These are phyloP conservation scores for Hyphopichia buzzinii DNA, from an alignment of 1,139 yeast genomes.

Conservation along the genomic window DNA sequence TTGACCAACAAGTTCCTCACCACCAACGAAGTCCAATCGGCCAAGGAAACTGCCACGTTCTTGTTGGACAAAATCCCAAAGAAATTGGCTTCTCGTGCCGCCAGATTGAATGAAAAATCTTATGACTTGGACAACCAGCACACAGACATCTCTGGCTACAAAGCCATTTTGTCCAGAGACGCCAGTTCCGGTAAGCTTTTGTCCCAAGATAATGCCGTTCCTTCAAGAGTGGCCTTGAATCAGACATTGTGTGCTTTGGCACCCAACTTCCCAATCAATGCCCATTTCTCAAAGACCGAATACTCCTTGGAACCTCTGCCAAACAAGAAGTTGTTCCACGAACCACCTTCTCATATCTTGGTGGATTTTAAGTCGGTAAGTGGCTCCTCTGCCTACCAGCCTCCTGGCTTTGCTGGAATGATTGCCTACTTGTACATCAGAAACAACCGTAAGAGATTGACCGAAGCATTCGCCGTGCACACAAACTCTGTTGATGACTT, in stretches of 20 bases:
- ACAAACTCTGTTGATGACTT: slow-evolving; percentile 59
- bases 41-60: slow-evolving; percentile 60
- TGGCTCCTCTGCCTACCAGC: slow-evolving; percentile 60
- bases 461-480: slow-evolving; percentile 78
- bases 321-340: slow-evolving; percentile 46
- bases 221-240: slow-evolving; percentile 64
- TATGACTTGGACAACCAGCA: slow-evolving; percentile 42
- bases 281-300: slow-evolving; percentile 30
- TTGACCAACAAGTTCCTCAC: slow-evolving; percentile 60
- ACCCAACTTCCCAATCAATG: slow-evolving; percentile 65
- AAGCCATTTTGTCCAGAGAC: slow-evolving; percentile 67
- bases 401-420: slow-evolving; percentile 69
- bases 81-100: slow-evolving; percentile 50
- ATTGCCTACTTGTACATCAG: slow-evolving; percentile 73
- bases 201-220: slow-evolving; percentile 37
- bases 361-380: slow-evolving; percentile 76
- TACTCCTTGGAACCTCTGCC: slow-evolving; percentile 43
- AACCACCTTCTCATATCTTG: slow-evolving; percentile 70
- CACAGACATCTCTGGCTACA: slow-evolving; percentile 74
- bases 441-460: slow-evolving; percentile 60
- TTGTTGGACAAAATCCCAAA: slow-evolving; percentile 68
- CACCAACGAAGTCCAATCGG: slow-evolving; percentile 50
- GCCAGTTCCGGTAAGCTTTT: slow-evolving; percentile 61
- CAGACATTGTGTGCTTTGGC: slow-evolving; percentile 73
- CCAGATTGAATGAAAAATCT: slow-evolving; percentile 36